Evolutionary conservation across 1,284 basidiomycete species (phyloP), one percentile per base, ranked within the genome.

Genomic region (Ustilago hordei): DNA sequence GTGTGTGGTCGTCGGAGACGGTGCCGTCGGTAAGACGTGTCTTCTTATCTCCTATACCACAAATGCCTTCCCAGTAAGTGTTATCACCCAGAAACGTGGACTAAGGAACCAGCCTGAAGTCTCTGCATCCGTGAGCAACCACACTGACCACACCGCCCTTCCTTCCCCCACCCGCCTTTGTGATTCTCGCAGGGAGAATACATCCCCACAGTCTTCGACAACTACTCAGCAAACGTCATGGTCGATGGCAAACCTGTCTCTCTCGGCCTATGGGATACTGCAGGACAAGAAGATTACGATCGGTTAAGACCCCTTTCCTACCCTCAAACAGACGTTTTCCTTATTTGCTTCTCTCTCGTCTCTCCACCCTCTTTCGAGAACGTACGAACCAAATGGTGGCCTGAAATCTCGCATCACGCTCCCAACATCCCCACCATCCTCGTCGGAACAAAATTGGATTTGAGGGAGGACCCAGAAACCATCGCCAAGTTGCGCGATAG

Each of bases 221-320:
- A 97, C 89, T 97, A 96, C 87, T 94, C 93, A 13, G 88, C 86
- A 28, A 88, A 95, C 88, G 95, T 99, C 74, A 95, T 97, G 91
- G 95, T 99, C 69, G 97, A 99, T 85, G 95, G 95, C 83, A 97
- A 98, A 90, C 97, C 97, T 55, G 96, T 99, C 83, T 95, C 94
- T 66, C 91, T 99, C 66, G 96, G 96, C 64, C 89, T 98, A 66
- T 98, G 95, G 95, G 84, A 85, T 63, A 85, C 84, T 7, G 84
- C 84, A 5, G 84, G 84, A 3, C 84, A 85, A 65, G 82, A 86
- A 64, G 85, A 86, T 55, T 96, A 95, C 87, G 97, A 99, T 88
- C 93, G 97, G 65, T 92, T 99, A 83, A 93, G 97, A 81, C 97
- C 97, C 60, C 90, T 99, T 77, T 96, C 94, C 73, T 99, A 99